These are phyloP conservation scores for Meyerozyma carpophila DNA, from an alignment of 1,139 yeast species.

Conservation along the genomic window DNA sequence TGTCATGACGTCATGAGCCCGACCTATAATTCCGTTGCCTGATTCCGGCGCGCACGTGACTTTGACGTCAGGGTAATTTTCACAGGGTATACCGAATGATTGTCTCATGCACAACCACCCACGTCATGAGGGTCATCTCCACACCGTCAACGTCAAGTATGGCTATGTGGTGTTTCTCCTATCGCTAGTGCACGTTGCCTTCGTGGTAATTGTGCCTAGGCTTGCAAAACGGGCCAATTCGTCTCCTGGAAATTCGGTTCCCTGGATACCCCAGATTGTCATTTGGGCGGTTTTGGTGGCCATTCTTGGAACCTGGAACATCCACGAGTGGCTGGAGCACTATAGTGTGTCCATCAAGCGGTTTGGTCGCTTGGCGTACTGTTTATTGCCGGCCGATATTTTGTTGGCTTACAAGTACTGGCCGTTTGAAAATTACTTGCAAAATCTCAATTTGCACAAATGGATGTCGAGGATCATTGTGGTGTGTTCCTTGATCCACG, in stretches of 20 bases:
- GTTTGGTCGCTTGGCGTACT: conserved; percentile 57
- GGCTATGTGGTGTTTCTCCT: conserved; percentile 41
- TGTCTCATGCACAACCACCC: conserved; percentile 2
- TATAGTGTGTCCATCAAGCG: conserved; percentile 28
- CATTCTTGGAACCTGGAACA: conserved; percentile 15
- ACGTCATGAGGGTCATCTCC: conserved; percentile 30
- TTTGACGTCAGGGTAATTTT: background rate
- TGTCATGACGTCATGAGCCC: background rate
- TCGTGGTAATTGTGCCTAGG: background rate
- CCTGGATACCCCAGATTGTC: conserved; percentile 11
- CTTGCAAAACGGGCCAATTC: no score
- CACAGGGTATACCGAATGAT: background rate
- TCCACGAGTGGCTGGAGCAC: conserved; percentile 17
- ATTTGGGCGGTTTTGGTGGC: conserved; percentile 28
- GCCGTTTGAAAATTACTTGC: conserved; percentile 47
- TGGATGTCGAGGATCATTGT: conserved; percentile 73
- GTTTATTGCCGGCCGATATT: conserved; percentile 60
- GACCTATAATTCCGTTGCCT: background rate
- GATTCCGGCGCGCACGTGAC: background rate
- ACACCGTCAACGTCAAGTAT: conserved; percentile 38
- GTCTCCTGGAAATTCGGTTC: background rate
- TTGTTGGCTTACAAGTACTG: conserved; percentile 45
- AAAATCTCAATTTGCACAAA: conserved; percentile 60
- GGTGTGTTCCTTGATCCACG: conserved; percentile 48
- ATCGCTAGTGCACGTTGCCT: conserved; percentile 21